A percentile compares a stretch with the other conserved stretches of the same genome.
These are phyloP conservation scores for Stevia rebaudiana DNA, from an alignment of 140 eudicot species.

Conservation along the genomic window DNA sequence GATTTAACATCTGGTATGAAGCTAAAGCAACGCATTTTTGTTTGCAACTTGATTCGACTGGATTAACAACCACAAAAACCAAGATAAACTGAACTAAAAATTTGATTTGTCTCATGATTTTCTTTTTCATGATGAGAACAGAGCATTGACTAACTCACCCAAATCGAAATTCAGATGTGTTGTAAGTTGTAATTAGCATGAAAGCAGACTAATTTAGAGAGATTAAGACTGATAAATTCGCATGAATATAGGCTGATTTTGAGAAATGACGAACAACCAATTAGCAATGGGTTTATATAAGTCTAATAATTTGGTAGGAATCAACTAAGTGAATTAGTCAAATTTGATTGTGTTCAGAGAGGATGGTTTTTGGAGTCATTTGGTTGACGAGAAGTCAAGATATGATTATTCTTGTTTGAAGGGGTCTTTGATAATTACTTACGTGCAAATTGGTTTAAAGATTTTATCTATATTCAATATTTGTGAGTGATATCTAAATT, in stretches of 20 bases:
- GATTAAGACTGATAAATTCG: neutral
- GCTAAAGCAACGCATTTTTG: constrained; percentile 47
- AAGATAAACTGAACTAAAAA: constrained; percentile 1
- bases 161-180: no score
- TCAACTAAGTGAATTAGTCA: constrained; percentile 6
- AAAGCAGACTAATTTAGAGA: neutral
- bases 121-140: neutral
- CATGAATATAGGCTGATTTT: neutral
- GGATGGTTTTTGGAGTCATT: constrained; percentile 14
- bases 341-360: neutral
- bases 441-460: neutral
- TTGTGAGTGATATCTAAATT: no score
- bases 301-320: neutral
- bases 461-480: no score
- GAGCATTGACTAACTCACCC: no score
- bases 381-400: constrained; percentile 16
- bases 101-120: neutral
- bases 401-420: constrained; percentile 12
- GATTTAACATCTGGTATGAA: constrained; percentile 36
- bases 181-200: neutral
- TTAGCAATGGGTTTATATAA: neutral
- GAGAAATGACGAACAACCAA: neutral
- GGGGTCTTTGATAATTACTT: neutral
- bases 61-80: constrained; percentile 15
- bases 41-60: constrained; percentile 41